phyloP scores from a whole-genome alignment of 2,329 filamentous ascomycete genomes.

The Trichoderma sp. region DNA sequence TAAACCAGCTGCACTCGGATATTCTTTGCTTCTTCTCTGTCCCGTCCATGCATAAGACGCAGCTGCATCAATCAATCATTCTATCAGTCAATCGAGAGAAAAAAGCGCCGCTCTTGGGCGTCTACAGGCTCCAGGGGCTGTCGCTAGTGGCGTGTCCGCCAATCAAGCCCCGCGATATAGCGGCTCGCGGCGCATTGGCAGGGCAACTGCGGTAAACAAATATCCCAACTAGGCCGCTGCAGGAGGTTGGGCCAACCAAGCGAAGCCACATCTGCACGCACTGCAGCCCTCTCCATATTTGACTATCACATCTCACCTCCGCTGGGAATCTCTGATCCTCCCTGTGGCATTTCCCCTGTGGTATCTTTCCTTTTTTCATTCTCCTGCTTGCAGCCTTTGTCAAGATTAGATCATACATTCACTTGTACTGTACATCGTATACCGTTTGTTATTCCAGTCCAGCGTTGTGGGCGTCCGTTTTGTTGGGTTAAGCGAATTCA shows the following conservation, averaged over 20 bases:
- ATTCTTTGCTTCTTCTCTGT: neutral
- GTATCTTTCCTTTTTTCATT: neutral
- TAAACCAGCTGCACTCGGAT: neutral
- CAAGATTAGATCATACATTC: neutral
- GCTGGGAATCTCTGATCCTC: conserved; percentile 10
- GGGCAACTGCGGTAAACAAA: conserved; percentile 46
- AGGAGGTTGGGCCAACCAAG: conserved; percentile 39
- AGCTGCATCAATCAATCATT: neutral
- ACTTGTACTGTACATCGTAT: neutral
- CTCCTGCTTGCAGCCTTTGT: neutral
- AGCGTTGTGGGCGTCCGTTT: neutral
- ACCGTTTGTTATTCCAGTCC: conserved; percentile 1
- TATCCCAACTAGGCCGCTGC: conserved; percentile 22
- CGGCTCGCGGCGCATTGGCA: conserved; percentile 34
- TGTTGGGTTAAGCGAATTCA: conserved; percentile 8
- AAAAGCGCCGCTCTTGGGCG: neutral
- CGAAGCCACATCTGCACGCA: conserved; percentile 35
- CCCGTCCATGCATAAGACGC: neutral
- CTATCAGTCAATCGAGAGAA: neutral
- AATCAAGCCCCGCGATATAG: neutral
- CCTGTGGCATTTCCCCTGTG: neutral
- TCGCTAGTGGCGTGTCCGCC: neutral
- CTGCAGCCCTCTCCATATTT: conserved; percentile 12
- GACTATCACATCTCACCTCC: conserved; percentile 21
- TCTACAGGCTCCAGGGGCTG: neutral